Evolutionary conservation across 331 rosid genomes (phyloP).

Genomic region (Malus hybrid): DNA sequence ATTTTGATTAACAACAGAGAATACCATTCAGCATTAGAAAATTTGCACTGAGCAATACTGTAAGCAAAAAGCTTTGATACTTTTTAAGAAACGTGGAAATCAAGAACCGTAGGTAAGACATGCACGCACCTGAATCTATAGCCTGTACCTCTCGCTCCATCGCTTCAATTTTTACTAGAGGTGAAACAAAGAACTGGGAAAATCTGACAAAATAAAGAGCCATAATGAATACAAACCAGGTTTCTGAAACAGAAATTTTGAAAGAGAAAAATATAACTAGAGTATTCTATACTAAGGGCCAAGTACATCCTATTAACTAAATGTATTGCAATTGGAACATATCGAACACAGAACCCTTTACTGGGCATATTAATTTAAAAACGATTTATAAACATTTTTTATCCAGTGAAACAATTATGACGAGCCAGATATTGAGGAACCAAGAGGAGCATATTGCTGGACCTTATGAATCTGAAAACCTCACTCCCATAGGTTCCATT

Average conservation of each 20-base stretch:
- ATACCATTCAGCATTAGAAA: slow-evolving; percentile 28
- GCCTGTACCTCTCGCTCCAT: slow-evolving; percentile 98
- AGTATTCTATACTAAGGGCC: neutral
- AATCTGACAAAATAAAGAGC: slow-evolving; percentile 46
- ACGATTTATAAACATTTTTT: neutral
- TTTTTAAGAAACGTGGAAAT: slow-evolving; percentile 11
- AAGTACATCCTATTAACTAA: neutral
- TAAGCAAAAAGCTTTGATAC: slow-evolving; percentile 4
- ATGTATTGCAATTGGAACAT: neutral
- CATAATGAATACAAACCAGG: slow-evolving; percentile 4
- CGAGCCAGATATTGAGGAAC: neutral
- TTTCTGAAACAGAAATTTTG: neutral
- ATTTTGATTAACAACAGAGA: slow-evolving; percentile 26
- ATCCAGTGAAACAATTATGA: neutral
- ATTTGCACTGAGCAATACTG: slow-evolving; percentile 13
- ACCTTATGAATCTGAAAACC: neutral
- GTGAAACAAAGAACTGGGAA: slow-evolving; percentile 94
- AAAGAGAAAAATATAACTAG: neutral
- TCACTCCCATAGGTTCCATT: neutral
- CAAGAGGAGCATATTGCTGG: neutral
- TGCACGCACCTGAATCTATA: slow-evolving; percentile 76
- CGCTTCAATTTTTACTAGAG: slow-evolving; percentile 82
- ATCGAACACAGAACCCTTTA: neutral
- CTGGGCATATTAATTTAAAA: neutral
- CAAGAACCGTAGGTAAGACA: slow-evolving; percentile 10